Evolutionary conservation across 2,329 filamentous ascomycete species (phyloP).

Genomic region (Neonectria ditissima): DNA sequence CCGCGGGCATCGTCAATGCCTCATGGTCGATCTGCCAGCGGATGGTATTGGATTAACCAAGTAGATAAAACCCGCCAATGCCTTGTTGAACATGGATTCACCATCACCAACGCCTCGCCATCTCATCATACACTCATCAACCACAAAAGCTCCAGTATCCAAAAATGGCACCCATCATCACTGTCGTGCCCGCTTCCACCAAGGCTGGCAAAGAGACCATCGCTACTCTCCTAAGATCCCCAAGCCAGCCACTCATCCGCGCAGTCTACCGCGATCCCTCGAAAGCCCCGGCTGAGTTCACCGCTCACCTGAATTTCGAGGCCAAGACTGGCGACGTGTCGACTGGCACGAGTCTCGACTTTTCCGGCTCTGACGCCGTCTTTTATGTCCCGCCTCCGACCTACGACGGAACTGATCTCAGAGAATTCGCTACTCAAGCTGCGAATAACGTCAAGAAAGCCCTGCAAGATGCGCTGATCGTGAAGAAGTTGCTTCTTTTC

Average conservation of each 20-base stretch:
- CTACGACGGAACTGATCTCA: constrained; percentile 40
- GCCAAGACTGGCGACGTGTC: constrained; percentile 48
- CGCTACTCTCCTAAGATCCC: constrained; percentile 40
- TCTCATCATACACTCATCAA: background rate
- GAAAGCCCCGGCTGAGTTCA: constrained; percentile 48
- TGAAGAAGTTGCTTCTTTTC: constrained; percentile 41
- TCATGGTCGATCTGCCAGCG: background rate
- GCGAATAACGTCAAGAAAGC: constrained; percentile 42
- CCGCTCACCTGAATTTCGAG: constrained; percentile 43
- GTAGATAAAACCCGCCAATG: background rate
- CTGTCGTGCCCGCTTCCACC: constrained; percentile 50
- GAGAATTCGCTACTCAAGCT: constrained; percentile 40
- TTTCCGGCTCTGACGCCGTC: constrained; percentile 46
- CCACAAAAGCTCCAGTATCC: background rate
- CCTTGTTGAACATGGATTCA: background rate
- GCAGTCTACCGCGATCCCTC: constrained; percentile 48
- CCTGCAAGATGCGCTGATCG: constrained; percentile 27
- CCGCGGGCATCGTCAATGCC: background rate
- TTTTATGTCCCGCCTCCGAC: constrained; percentile 51
- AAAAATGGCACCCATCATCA: constrained; percentile 48
- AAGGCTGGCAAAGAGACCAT: constrained; percentile 48
- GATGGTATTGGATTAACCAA: too few relatives aligned
- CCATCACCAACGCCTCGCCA: too few relatives aligned
- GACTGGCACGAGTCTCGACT: constrained; percentile 42
- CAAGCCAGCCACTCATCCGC: constrained; percentile 37